Base-by-base conservation (phyloP, 495 filamentous ascomycete genomes). In the Aspergillus cavernicola region DNA sequence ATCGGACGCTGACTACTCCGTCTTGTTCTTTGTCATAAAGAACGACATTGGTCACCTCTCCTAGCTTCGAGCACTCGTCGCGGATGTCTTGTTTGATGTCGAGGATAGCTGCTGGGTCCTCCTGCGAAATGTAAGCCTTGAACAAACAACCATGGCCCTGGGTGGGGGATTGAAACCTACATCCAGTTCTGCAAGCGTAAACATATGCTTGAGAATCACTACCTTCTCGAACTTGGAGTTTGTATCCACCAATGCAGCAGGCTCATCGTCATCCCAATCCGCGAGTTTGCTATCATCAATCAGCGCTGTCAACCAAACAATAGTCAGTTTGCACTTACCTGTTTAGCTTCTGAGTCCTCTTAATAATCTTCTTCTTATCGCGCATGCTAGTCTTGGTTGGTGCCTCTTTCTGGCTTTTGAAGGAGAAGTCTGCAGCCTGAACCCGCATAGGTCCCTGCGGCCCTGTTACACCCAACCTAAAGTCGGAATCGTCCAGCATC, bases 1-100 rank as follows among this genome's bases (percentile, higher is more conserved):
- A 98, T 44, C 84, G 78, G 26, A 97, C 89, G 59, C 82, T 93
- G 13, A 88, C 88, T 19, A 97, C 82, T 13, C 93, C 93, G 2
- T 90, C 90, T n/a, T 76, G 70, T 65, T 98, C 93, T 49, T 84
- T 73, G 65, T 98, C 93, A 62, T 85, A 98, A 23, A 98, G 79
- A 3, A 92, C 81, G 0, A 97, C 89, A 58, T 95, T 97, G 19
- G 89, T 95, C 4, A 99, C 88, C 19, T 85, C 75, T 11, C 93
- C 95, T 15, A 95, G 72, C 69, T 95, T 95, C 31, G 80, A 77
- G 66, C 89, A 95, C 68, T 96, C 92, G 28, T 93, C 89, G 22
- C 87, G 83, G 32, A 99, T 87, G 62, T 99, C 93, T 66, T 95
- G 85, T 62, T 93, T 93, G 68, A 97, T 95, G 53, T 97, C 93